Conservation (phyloP, 371 early-diverging fungal species). For the Mortierella sp. region DNA sequence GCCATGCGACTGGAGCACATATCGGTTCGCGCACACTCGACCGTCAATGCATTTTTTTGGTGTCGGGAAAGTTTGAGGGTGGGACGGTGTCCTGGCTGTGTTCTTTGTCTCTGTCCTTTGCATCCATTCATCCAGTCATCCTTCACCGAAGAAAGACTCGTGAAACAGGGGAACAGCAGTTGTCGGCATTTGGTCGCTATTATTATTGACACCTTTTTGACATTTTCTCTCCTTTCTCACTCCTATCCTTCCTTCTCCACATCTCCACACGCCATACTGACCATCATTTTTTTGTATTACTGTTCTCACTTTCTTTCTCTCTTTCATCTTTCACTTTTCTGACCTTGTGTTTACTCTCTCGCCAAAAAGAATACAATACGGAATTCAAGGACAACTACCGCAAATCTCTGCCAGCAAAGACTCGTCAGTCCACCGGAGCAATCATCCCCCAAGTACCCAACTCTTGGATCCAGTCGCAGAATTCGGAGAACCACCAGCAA, state of each 20-base stretch:
- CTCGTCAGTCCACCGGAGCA: slow-evolving; percentile 42
- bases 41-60: neutral
- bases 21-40: neutral
- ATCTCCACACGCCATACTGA: neutral
- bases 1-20: neutral
- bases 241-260: slow-evolving; percentile 8
- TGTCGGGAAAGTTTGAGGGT: too few relatives aligned
- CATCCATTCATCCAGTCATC: neutral
- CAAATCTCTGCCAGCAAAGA: slow-evolving; percentile 47
- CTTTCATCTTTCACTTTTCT: neutral
- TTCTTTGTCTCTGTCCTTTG: neutral
- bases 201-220: neutral
- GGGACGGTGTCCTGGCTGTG: neutral
- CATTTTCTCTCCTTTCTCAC: slow-evolving; percentile 2
- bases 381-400: slow-evolving; percentile 35
- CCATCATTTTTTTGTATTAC: slow-evolving; percentile 1
- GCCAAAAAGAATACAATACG: slow-evolving; percentile 15
- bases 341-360: neutral
- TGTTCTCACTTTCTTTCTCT: neutral
- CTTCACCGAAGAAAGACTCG: neutral
- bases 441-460: slow-evolving; percentile 56
- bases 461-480: slow-evolving; percentile 47
- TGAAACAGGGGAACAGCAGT: neutral
- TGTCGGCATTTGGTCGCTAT: neutral
- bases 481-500: slow-evolving; percentile 23